phyloP scores from a whole-genome alignment of 768 basidiomycete species.

The Agrocybe praecox region DNA sequence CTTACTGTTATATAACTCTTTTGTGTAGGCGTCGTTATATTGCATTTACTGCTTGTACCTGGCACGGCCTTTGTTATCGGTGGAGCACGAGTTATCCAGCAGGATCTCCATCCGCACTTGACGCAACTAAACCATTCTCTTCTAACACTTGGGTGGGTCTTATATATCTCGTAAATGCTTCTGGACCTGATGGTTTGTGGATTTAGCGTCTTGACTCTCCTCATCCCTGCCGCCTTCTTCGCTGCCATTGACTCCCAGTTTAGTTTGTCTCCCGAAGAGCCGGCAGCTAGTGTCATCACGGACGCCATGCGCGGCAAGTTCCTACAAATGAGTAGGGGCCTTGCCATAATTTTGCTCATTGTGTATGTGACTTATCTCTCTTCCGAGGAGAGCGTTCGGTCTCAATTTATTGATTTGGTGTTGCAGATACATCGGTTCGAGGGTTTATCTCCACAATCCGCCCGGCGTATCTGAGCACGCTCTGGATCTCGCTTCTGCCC shows the following conservation, averaged over 20 bases:
- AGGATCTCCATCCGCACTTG: constrained; percentile 66
- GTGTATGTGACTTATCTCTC: constrained; percentile 44
- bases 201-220: constrained; percentile 58
- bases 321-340: constrained; percentile 64
- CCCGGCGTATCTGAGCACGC: constrained; percentile 61
- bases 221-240: constrained; percentile 72
- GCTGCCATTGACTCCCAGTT: constrained; percentile 44
- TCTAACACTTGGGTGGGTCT: constrained; percentile 64
- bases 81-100: constrained; percentile 66
- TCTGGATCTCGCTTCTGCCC: constrained; percentile 33
- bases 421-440: constrained; percentile 62
- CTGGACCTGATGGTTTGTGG: background rate
- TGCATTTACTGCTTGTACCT: constrained; percentile 73
- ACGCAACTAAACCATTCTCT: constrained; percentile 71
- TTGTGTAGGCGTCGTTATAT: constrained; percentile 61
- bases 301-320: constrained; percentile 48
- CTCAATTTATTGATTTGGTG: background rate
- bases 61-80: constrained; percentile 73
- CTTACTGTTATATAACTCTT: too few relatives aligned
- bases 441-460: constrained; percentile 71
- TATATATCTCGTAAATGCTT: background rate
- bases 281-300: constrained; percentile 23
- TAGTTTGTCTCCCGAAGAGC: constrained; percentile 7
- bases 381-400: background rate
- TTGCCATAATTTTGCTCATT: constrained; percentile 62